Evolutionary conservation across 2,329 filamentous ascomycete genomes (phyloP).

Genomic region (Talaromyces piceae): DNA sequence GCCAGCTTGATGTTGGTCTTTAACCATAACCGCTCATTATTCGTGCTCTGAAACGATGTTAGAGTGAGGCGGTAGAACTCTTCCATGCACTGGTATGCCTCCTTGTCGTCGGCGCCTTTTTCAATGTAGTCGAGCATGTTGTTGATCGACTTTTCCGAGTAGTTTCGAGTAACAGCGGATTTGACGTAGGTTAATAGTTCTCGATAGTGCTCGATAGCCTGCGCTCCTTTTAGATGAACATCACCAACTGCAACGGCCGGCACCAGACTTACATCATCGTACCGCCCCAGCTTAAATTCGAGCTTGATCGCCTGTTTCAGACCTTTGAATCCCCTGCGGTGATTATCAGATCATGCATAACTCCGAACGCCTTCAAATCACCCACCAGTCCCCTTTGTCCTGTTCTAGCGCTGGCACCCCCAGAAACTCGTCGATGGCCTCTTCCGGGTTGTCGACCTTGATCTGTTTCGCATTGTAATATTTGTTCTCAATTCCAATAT

Average conservation of each 20-base stretch:
- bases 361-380: not conserved
- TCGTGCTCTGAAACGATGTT: slow-evolving; percentile 90
- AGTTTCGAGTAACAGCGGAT: slow-evolving; percentile 92
- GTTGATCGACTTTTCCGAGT: slow-evolving; percentile 98
- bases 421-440: slow-evolving; percentile 88
- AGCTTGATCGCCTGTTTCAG: slow-evolving; percentile 97
- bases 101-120: slow-evolving; percentile 69
- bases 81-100: slow-evolving; percentile 77
- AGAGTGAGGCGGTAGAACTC: slow-evolving; percentile 91
- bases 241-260: not conserved
- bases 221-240: not conserved
- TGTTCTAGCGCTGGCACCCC: slow-evolving; percentile 73
- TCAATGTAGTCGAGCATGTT: slow-evolving; percentile 98
- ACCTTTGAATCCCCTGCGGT: slow-evolving; percentile 75
- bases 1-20: slow-evolving; percentile 98
- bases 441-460: slow-evolving; percentile 77
- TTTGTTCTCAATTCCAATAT: slow-evolving; percentile 97
- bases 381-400: slow-evolving; percentile 87
- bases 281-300: slow-evolving; percentile 86
- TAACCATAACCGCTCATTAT: slow-evolving; percentile 93
- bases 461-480: slow-evolving; percentile 99
- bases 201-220: slow-evolving; percentile 87
- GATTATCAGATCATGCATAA: slow-evolving; percentile 10
- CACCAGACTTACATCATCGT: slow-evolving; percentile 59
- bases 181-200: slow-evolving; percentile 97